Conservation (phyloP, 495 filamentous ascomycete genomes). For the Podospora pseudopauciseta region DNA sequence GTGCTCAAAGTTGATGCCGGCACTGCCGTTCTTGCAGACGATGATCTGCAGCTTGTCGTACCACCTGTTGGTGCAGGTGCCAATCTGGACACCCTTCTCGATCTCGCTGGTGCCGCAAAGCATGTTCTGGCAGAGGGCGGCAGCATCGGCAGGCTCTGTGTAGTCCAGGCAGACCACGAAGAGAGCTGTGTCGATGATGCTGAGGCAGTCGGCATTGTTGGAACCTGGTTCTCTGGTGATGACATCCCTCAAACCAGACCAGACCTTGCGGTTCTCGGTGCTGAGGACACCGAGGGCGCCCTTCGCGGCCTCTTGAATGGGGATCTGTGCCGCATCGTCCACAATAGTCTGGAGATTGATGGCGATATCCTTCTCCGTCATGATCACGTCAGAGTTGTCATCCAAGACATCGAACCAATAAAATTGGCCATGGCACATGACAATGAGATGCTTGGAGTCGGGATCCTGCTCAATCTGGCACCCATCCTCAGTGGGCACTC, state of each 20-base stretch:
- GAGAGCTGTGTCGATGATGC: slow-evolving; percentile 90
- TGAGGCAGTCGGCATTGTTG: slow-evolving; percentile 91
- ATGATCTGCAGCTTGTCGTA: slow-evolving; percentile 99
- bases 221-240: slow-evolving; percentile 80
- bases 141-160: slow-evolving; percentile 72
- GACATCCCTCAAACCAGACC: slow-evolving; percentile 88
- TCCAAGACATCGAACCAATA: slow-evolving; percentile 99
- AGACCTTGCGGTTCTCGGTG: slow-evolving; percentile 93
- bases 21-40: slow-evolving; percentile 96
- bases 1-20: slow-evolving; percentile 98
- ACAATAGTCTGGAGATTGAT: slow-evolving; percentile 90
- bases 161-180: slow-evolving; percentile 92
- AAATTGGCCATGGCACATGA: slow-evolving; percentile 92
- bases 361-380: slow-evolving; percentile 92
- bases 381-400: slow-evolving; percentile 89
- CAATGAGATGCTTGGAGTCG: slow-evolving; percentile 83
- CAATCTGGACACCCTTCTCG: slow-evolving; percentile 88
- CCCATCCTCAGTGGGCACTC: slow-evolving; percentile 90
- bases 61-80: slow-evolving; percentile 97
- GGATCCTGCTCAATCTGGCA: slow-evolving; percentile 95
- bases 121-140: slow-evolving; percentile 94
- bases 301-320: slow-evolving; percentile 91
- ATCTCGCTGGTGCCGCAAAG: slow-evolving; percentile 92
- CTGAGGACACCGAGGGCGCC: slow-evolving; percentile 89
- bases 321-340: slow-evolving; percentile 82